phyloP scores from a whole-genome alignment of 2,329 filamentous ascomycete genomes.

The Cordyceps farinosa region DNA sequence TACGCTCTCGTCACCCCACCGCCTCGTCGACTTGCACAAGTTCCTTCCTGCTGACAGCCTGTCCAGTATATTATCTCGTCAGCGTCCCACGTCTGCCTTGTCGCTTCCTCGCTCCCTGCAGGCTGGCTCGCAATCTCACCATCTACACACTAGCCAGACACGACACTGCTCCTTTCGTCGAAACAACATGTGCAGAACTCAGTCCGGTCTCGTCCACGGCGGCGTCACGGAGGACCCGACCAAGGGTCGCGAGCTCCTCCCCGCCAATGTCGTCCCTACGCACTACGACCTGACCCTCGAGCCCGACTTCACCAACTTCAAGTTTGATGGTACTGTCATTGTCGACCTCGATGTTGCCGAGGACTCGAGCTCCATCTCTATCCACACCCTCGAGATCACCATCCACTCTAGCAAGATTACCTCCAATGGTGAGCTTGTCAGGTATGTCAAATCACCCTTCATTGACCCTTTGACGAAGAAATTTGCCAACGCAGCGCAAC shows the following conservation, averaged over 20 bases:
- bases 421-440: conserved; percentile 48
- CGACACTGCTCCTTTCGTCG: conserved; percentile 73
- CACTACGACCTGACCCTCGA: conserved; percentile 93
- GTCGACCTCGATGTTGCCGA: conserved; percentile 86
- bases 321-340: conserved; percentile 76
- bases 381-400: conserved; percentile 84
- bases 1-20: conserved; percentile 10
- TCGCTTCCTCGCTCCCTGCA: background rate
- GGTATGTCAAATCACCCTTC: conserved; percentile 30
- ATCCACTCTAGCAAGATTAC: conserved; percentile 60
- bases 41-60: conserved; percentile 12
- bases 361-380: conserved; percentile 77
- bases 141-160: conserved; percentile 21
- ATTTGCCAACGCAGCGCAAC: conserved; percentile 17
- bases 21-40: background rate
- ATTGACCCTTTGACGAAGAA: conserved; percentile 17
- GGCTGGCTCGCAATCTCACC: background rate
- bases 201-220: conserved; percentile 33
- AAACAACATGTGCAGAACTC: conserved; percentile 63
- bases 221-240: conserved; percentile 28
- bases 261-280: conserved; percentile 83
- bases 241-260: conserved; percentile 71
- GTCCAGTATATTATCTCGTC: conserved; percentile 11
- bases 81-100: background rate
- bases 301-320: conserved; percentile 83